These are phyloP conservation scores for Sordariomycetes sp. DNA, from an alignment of 2,329 filamentous ascomycete species.

Conservation along the genomic window DNA sequence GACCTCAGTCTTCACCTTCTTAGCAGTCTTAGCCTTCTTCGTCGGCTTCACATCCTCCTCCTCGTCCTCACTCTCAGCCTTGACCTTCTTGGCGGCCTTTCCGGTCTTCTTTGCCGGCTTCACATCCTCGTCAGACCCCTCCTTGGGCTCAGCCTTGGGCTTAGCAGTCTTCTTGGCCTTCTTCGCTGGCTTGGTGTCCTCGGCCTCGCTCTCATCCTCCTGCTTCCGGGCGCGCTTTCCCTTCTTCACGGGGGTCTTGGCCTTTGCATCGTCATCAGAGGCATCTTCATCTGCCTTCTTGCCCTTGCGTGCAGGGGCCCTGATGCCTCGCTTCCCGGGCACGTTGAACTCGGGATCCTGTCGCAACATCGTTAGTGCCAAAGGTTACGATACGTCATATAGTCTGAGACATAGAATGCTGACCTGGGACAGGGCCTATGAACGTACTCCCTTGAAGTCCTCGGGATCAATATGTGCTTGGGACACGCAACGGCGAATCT, in stretches of 20 bases:
- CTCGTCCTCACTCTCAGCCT: constrained; percentile 8
- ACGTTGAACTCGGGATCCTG: constrained; percentile 66
- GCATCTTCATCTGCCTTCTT: constrained; percentile 14
- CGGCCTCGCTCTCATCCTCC: constrained; percentile 7
- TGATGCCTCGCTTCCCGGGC: constrained; percentile 53
- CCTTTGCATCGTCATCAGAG: constrained; percentile 13
- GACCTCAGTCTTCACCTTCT: constrained; percentile 9
- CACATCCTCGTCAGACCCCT: constrained; percentile 17
- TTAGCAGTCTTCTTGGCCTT: constrained; percentile 19
- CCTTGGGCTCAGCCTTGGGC: constrained; percentile 17
- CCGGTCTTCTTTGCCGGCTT: constrained; percentile 14
- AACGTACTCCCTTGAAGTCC: constrained; percentile 77
- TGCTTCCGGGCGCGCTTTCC: constrained; percentile 8
- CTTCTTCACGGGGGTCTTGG: constrained; percentile 14
- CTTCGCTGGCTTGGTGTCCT: constrained; percentile 10
- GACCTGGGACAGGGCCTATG: background rate
- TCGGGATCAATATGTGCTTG: constrained; percentile 73
- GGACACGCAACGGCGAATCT: constrained; percentile 57
- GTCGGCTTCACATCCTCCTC: background rate
- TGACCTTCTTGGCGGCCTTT: constrained; percentile 12
- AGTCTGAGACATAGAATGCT: constrained; percentile 3
- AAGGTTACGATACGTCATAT: background rate
- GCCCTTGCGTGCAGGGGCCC: constrained; percentile 16
- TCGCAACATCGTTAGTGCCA: constrained; percentile 5
- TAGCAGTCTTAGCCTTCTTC: constrained; percentile 6